Conservation (phyloP, 805 yeast genomes). For the Lachancea sp. region DNA sequence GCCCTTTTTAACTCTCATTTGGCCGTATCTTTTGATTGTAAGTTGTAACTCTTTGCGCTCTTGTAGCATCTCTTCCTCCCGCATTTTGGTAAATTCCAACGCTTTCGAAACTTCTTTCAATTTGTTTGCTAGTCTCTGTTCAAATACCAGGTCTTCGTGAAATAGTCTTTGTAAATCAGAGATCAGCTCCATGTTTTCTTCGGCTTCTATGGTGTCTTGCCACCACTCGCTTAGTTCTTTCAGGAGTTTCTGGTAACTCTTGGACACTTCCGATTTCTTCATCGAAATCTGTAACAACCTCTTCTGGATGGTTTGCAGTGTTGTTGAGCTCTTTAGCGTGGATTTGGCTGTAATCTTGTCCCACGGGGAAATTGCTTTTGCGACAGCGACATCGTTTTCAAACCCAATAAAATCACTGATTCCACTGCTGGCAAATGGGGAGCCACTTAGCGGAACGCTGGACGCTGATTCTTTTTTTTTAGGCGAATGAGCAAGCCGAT, state of each 20-base stretch:
- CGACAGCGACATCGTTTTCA: conserved; percentile 4
- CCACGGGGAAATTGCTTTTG: conserved; percentile 1
- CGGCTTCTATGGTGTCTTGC: conserved; percentile 13
- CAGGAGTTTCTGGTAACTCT: conserved; percentile 17
- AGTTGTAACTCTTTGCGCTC: conserved; percentile 16
- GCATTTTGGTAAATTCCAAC: conserved; percentile 21
- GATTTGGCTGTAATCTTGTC: conserved; percentile 7
- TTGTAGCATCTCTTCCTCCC: conserved; percentile 23
- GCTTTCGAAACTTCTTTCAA: conserved; percentile 16
- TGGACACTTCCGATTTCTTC: conserved; percentile 18
- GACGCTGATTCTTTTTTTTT: not conserved
- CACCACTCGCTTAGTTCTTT: conserved; percentile 20
- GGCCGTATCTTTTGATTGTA: conserved; percentile 19
- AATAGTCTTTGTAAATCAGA: conserved; percentile 21
- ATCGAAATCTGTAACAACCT: conserved; percentile 15
- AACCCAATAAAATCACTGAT: conserved; percentile 7
- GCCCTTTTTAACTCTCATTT: conserved; percentile 19
- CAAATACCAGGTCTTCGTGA: conserved; percentile 20
- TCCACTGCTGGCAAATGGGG: conserved; percentile 8
- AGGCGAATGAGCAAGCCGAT: conserved; percentile 1
- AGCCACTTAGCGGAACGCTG: conserved; percentile 10
- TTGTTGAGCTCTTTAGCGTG: conserved; percentile 7
- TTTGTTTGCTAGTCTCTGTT: conserved; percentile 18
- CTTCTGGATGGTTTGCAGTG: conserved; percentile 17
- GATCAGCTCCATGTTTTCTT: conserved; percentile 12